phyloP scores from a whole-genome alignment of 306 rosid species.

The Aeschynomene evenia region DNA sequence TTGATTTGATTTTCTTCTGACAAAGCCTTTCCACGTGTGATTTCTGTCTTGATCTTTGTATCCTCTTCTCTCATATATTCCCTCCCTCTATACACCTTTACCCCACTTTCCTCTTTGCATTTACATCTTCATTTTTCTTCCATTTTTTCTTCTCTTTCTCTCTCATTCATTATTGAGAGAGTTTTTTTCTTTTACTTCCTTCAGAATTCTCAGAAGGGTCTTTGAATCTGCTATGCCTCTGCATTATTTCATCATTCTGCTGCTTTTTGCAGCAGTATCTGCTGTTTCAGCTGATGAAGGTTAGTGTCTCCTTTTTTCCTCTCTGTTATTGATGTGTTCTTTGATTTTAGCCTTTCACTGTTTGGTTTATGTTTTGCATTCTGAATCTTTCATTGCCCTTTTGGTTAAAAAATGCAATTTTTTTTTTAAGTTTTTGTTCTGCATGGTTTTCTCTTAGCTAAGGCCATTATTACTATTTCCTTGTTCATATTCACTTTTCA shows the following conservation, averaged over 20 bases:
- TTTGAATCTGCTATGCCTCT: slow-evolving; percentile 57
- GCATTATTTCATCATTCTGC: slow-evolving; percentile 46
- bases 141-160: slow-evolving; percentile 34
- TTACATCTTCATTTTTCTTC: slow-evolving; percentile 27
- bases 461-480: slow-evolving; percentile 13
- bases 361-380: slow-evolving; percentile 26
- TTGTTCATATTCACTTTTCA: neutral
- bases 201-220: slow-evolving; percentile 28
- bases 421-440: neutral
- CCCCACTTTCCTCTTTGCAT: slow-evolving; percentile 41
- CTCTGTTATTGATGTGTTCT: neutral
- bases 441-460: slow-evolving; percentile 19
- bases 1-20: no score
- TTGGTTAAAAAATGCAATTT: neutral
- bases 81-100: slow-evolving; percentile 55
- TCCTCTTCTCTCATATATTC: slow-evolving; percentile 35
- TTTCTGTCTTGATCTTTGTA: slow-evolving; percentile 29
- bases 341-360: slow-evolving; percentile 18
- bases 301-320: slow-evolving; percentile 21
- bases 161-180: slow-evolving; percentile 39
- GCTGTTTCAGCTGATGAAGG: slow-evolving; percentile 69
- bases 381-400: slow-evolving; percentile 19
- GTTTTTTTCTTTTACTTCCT: slow-evolving; percentile 14
- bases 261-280: slow-evolving; percentile 48
- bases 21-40: slow-evolving; percentile 69